Percentiles rank a stretch among this genome's conserved stretches.
phyloP scores from a whole-genome alignment of 345 rosid species.

The Linum trigynum region DNA sequence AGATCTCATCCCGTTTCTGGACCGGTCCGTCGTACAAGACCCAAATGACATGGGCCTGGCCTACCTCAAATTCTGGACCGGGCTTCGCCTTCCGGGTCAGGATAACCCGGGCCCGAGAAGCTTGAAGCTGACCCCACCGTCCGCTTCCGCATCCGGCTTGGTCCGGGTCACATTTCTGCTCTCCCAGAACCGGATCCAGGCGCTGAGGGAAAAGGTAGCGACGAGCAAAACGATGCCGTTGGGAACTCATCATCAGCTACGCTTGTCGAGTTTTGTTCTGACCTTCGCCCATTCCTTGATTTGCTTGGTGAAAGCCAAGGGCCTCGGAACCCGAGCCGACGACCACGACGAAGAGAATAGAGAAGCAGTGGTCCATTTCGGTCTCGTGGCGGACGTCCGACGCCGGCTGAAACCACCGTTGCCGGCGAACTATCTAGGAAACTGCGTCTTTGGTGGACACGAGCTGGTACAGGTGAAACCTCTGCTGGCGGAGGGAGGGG shows the following conservation, averaged over 20 bases:
- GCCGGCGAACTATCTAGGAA: not conserved
- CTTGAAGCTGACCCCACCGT: slow-evolving; percentile 6
- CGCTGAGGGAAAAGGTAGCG: slow-evolving; percentile 1
- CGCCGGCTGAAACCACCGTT: not conserved
- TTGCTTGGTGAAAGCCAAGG: slow-evolving; percentile 6
- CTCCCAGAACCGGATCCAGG: not conserved
- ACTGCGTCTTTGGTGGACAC: not conserved
- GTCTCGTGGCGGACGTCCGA: not conserved
- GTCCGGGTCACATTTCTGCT: slow-evolving; percentile 10
- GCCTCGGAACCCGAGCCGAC: not conserved
- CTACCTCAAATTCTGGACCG: slow-evolving; percentile 4
- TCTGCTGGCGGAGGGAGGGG: not conserved
- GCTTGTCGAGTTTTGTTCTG: slow-evolving; percentile 7
- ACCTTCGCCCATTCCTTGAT: not conserved
- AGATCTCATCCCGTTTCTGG: slow-evolving; percentile 11
- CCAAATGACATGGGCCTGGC: not conserved
- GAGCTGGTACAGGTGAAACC: not conserved
- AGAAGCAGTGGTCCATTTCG: not conserved
- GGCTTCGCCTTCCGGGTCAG: too few species aligned
- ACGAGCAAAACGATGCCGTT: too few species aligned
- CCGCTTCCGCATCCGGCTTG: not conserved
- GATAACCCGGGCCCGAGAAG: not conserved
- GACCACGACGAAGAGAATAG: not conserved
- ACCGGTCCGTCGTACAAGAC: slow-evolving; percentile 2
- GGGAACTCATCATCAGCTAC: not conserved